Conservation (phyloP, 768 basidiomycete species). For the Leucocoprinus sp. region DNA sequence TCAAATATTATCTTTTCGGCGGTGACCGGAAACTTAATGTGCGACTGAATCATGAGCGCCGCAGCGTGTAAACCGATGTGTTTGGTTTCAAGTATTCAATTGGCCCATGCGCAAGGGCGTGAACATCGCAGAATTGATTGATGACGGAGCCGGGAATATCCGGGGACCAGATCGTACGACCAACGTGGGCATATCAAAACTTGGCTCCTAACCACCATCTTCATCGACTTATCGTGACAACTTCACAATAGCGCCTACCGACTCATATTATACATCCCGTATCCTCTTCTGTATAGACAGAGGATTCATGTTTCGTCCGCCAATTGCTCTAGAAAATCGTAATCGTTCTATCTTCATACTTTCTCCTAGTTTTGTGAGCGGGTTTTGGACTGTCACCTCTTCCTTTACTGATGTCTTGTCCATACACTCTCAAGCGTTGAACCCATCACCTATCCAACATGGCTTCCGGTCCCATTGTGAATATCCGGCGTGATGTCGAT, state of each 20-base stretch:
- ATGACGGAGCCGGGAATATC: slow-evolving; percentile 1
- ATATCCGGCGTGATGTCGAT: slow-evolving; percentile 93
- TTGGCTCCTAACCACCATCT: slow-evolving; percentile 10
- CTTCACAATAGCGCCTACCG: slow-evolving; percentile 61
- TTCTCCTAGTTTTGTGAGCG: slow-evolving; percentile 45
- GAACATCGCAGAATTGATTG: neutral
- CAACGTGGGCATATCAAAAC: slow-evolving; percentile 10
- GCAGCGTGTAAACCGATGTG: too few relatives aligned
- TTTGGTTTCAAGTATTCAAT: neutral
- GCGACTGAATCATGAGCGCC: too few relatives aligned
- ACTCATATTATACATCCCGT: slow-evolving; percentile 29
- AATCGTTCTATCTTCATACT: slow-evolving; percentile 47
- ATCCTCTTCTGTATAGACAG: slow-evolving; percentile 62
- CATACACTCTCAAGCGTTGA: slow-evolving; percentile 42
- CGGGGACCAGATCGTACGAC: neutral
- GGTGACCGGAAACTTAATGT: neutral
- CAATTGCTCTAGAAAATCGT: slow-evolving; percentile 63
- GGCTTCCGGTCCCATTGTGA: slow-evolving; percentile 74
- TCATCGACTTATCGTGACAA: slow-evolving; percentile 18
- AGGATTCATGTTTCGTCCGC: slow-evolving; percentile 93
- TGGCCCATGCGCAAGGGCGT: neutral
- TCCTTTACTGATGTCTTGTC: neutral
- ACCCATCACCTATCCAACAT: slow-evolving; percentile 53
- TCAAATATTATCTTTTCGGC: neutral
- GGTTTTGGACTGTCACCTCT: neutral